Evolutionary conservation across 2,329 filamentous ascomycete species (phyloP), one percentile per base, ranked within the genome.

Genomic region (Sporothrix brunneoviolacea): DNA sequence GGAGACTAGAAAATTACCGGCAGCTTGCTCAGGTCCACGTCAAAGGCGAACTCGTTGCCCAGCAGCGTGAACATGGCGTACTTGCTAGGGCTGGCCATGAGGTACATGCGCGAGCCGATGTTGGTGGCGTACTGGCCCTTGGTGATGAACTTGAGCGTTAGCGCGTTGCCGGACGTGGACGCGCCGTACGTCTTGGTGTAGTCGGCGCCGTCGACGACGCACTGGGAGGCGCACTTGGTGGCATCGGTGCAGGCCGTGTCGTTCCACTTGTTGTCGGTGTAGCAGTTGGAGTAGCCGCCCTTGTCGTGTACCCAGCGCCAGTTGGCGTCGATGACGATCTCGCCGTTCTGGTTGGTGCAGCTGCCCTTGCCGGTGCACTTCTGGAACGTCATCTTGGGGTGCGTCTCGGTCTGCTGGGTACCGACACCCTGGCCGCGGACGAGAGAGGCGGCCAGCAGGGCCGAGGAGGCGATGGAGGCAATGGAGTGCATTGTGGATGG

Each of bases 21-120:
- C 22, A 84, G 70, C 57, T 75, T 73, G 39, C 79, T 82, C 35
- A 81, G 72, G 62, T 85, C 81, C 18, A 84, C 80, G 50, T 83
- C 80, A 55, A 84, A 83, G 21, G 77, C 76, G 62, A 85, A 78
- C 63, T 85, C 81, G 59, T 77, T 70, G 64, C 77, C 77, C 43
- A 76, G 69, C 47, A 83, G 68, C 53, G 77, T 73, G 65, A 84
- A 77, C 59, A 75, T 70, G 53, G 63, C 59, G 57, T 65, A 65
- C 57, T 63, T 63, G 54, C 44, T 57, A 18, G 55, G 46, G 38
- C 60, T 59, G 19, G 56, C 58, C 60, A 65, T 62, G 33, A 65
- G 55, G 52, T 65, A 65, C 44, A 62, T 47, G 43, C 63, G 62
- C 30, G 60, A 64, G 24, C 67, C 67, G 42, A 68, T 62, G 57